A percentile compares a stretch with the other conserved stretches of the same genome.
phyloP scores from a whole-genome alignment of 2,329 filamentous ascomycete genomes.

The Lasiodiplodia gonubiensis region DNA sequence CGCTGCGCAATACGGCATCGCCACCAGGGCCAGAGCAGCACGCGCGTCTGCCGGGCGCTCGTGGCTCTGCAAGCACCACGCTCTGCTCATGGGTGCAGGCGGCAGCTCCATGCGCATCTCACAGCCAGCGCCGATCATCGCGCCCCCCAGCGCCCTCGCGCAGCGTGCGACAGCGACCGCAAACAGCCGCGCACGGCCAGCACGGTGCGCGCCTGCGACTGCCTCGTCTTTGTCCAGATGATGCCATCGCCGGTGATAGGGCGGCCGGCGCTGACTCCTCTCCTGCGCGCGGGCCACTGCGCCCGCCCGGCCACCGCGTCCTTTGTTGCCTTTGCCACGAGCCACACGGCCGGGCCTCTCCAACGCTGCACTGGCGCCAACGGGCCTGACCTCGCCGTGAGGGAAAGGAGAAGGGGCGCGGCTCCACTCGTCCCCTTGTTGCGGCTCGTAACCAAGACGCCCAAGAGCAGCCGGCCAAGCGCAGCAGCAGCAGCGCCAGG shows the following conservation, averaged over 20 bases:
- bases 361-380: conserved; percentile 1
- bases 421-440: conserved; percentile 18
- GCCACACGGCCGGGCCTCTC: conserved; percentile 12
- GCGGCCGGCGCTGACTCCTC: conserved; percentile 23
- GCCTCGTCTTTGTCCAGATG: conserved; percentile 18
- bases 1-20: conserved; percentile 13
- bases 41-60: conserved; percentile 22
- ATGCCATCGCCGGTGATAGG: conserved; percentile 17
- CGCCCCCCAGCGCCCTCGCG: conserved; percentile 9
- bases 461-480: conserved; percentile 7
- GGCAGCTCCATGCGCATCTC: conserved; percentile 17
- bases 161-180: conserved; percentile 5
- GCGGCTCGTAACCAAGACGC: conserved; percentile 20
- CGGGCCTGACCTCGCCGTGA: conserved; percentile 9
- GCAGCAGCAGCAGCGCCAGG: background rate
- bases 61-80: conserved; percentile 5
- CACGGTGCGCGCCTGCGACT: background rate
- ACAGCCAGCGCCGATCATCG: conserved; percentile 20
- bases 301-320: background rate
- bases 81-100: background rate
- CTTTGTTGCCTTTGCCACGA: conserved; percentile 26
- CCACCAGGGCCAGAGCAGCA: conserved; percentile 19
- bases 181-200: conserved; percentile 21
- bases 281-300: conserved; percentile 2
- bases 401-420: conserved; percentile 23